Evolutionary conservation across 768 basidiomycete genomes (phyloP).

Genomic region (Amanita rimosa): DNA sequence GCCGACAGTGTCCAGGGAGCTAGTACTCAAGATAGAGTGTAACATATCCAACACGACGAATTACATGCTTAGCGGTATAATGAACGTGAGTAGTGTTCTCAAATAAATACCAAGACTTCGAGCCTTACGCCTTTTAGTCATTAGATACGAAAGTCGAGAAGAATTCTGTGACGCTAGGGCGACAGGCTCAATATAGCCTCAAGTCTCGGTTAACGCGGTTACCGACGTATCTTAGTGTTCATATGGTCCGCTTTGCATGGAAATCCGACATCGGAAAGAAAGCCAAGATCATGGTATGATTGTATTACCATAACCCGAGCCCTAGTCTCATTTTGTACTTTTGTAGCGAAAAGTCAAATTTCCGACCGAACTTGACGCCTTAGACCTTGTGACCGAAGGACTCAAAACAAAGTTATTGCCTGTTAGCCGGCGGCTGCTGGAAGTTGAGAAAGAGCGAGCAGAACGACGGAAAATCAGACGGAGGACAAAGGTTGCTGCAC

Average conservation of each 20-base stretch:
- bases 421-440: conserved; percentile 60
- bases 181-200: conserved; percentile 75
- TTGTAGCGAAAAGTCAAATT: conserved; percentile 84
- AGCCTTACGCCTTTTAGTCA: conserved; percentile 35
- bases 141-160: conserved; percentile 86
- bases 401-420: conserved; percentile 63
- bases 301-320: not conserved
- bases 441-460: conserved; percentile 70
- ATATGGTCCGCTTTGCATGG: conserved; percentile 98
- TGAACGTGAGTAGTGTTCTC: conserved; percentile 37
- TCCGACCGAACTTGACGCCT: conserved; percentile 75
- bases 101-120: not conserved
- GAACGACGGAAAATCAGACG: conserved; percentile 79
- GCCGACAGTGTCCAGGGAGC: conserved; percentile 49
- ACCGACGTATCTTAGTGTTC: conserved; percentile 77
- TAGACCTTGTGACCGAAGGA: conserved; percentile 75
- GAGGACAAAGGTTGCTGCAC: conserved; percentile 43
- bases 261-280: conserved; percentile 83
- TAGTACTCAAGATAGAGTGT: conserved; percentile 82
- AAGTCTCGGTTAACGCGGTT: conserved; percentile 74
- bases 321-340: not conserved
- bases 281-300: conserved; percentile 86
- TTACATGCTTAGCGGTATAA: conserved; percentile 79
- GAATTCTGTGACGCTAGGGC: conserved; percentile 63
- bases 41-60: conserved; percentile 85